Percentiles rank a stretch among this genome's conserved stretches.
Evolutionary conservation across 305 asterid genomes (phyloP).

Genomic region (Plantago rigida): DNA sequence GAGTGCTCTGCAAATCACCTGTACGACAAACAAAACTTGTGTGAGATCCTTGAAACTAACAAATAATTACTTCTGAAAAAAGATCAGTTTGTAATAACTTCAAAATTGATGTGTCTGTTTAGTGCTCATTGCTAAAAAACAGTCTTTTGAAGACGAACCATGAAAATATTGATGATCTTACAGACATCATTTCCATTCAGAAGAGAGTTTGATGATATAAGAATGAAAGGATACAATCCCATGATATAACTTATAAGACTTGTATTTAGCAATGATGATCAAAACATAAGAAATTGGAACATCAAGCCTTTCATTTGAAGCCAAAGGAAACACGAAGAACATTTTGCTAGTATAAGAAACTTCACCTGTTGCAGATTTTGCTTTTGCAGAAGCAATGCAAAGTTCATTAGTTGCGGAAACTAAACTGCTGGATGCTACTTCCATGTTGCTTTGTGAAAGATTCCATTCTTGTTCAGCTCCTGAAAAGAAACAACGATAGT

Average conservation of each 20-base stretch:
- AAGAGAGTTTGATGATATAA: background rate
- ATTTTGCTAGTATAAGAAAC: slow-evolving; percentile 18
- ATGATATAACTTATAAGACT: background rate
- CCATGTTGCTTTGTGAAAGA: slow-evolving; percentile 80
- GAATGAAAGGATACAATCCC: background rate
- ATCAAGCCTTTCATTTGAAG: slow-evolving; percentile 3
- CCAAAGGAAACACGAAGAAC: slow-evolving; percentile 13
- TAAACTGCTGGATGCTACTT: slow-evolving; percentile 83
- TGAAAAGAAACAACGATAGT: slow-evolving; percentile 34
- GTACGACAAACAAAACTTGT: slow-evolving; percentile 28
- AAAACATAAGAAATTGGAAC: slow-evolving; percentile 19
- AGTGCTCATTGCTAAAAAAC: slow-evolving; percentile 16
- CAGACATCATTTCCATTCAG: background rate
- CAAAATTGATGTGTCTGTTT: background rate
- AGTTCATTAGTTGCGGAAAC: slow-evolving; percentile 80
- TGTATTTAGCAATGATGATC: slow-evolving; percentile 12
- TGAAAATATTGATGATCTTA: slow-evolving; percentile 17
- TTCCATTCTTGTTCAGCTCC: slow-evolving; percentile 97
- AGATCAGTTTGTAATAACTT: slow-evolving; percentile 20
- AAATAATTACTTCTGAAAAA: slow-evolving; percentile 13
- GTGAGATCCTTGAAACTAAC: slow-evolving; percentile 19
- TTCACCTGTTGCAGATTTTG: slow-evolving; percentile 83
- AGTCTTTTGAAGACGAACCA: slow-evolving; percentile 13
- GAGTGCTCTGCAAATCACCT: slow-evolving; percentile 88
- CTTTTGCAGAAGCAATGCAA: slow-evolving; percentile 62